Evolutionary conservation across 495 filamentous ascomycete species (phyloP).

Genomic region (Hyaloscypha finlandica): DNA sequence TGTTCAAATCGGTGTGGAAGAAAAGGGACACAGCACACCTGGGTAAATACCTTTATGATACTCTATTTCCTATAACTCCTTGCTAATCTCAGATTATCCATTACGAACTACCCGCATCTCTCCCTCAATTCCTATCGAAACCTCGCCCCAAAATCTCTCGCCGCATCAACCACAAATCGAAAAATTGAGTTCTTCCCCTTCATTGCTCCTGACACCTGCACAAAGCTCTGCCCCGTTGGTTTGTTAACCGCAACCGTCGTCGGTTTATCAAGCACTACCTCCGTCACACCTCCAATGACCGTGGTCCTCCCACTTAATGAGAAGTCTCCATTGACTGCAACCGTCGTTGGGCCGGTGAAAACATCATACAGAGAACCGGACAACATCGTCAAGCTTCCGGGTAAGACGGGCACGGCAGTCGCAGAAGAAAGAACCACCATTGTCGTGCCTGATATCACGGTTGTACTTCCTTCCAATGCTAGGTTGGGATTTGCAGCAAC

Average conservation of each 20-base stretch:
- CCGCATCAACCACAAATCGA: neutral
- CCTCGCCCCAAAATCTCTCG: neutral
- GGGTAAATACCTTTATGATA: no score
- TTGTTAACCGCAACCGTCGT: conserved; percentile 22
- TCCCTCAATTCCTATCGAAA: neutral
- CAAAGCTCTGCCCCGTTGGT: neutral
- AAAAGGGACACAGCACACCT: no score
- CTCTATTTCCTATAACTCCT: neutral
- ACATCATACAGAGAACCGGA: no score
- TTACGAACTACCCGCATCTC: neutral
- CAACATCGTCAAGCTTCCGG: no score
- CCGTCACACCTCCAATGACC: conserved; percentile 22
- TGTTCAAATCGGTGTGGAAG: no score
- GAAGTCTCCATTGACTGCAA: no score
- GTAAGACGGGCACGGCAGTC: no score
- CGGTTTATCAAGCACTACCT: conserved; percentile 17
- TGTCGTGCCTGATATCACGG: neutral
- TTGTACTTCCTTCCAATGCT: neutral
- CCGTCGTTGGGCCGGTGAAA: neutral
- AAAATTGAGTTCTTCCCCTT: neutral
- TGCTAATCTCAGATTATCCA: neutral
- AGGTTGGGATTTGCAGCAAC: conserved; percentile 1
- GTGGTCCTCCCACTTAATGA: conserved; percentile 10
- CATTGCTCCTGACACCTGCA: neutral
- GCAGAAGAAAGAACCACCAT: no score